Base-by-base conservation (phyloP, 1,284 basidiomycete species). In the Somion occarium region DNA sequence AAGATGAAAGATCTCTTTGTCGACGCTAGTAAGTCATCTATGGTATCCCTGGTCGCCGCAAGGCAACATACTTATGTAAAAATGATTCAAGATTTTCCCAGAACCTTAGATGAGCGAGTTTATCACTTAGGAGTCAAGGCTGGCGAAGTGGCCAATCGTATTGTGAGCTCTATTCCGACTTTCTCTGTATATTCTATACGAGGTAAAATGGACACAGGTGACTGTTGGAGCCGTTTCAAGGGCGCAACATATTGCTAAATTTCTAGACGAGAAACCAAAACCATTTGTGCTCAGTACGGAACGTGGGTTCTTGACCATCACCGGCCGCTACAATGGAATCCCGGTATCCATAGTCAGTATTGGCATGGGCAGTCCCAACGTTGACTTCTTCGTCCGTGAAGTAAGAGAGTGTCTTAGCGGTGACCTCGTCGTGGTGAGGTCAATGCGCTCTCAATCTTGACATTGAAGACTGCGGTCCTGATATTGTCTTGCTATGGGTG, bases 351-450 rank as follows among this genome's bases (percentile, higher is more conserved):
- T 93, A 49, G 73, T 91, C 43, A 86, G 85, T 53, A 91, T 91
- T 52, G 91, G 91, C 7, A 93, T 93, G 91, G 90, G 90, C 19
- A 73, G 71, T 54, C 79, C 88, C 1, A 89, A 88, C 65, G 85
- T 85, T 67, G 90, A 93, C 67, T 93, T 93, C 68, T 90, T 92
- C 65, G 78, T 93, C 13, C 80, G 91, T 55, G 91, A 93, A 69
- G 80, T 79, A 15, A 76, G 90, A 52, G 91, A 92, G 62, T 86
- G 86, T 57, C 68, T 91, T 38, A 72, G 69, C 54, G 90, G 91
- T 5, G 89, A 93, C 62, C 81, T 93, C 79, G 71, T 80, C 56
- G 76, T 93, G 53, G 73, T 91, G 57, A 82, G 88, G 87, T 88
- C 66, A 52, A 48, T 61, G 50, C 43, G 22, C 12, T 39, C 26